Evolutionary conservation across 106 monocot genomes (phyloP).

Genomic region (Hemerocallis citrina): DNA sequence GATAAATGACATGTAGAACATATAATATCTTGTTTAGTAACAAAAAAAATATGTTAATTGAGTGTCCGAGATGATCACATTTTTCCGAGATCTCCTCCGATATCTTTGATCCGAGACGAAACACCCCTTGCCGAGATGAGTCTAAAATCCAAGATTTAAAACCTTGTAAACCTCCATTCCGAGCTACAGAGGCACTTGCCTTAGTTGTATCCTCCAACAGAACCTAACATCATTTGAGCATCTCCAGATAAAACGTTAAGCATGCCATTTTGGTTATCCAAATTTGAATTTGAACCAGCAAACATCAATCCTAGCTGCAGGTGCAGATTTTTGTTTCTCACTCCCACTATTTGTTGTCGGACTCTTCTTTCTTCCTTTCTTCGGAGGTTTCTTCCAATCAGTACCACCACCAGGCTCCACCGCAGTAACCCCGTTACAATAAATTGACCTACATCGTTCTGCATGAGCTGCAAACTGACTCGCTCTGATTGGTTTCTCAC

Average conservation of each 20-base stretch:
- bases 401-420: conserved; percentile 17
- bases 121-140: no score
- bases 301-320: conserved; percentile 11
- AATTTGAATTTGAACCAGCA: conserved; percentile 24
- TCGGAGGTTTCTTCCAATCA: conserved; percentile 32
- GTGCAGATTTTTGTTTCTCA: conserved; percentile 27
- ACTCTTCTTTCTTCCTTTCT: conserved; percentile 32
- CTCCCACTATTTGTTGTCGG: conserved; percentile 11
- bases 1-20: no score
- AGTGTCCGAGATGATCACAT: no score
- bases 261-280: conserved; percentile 18
- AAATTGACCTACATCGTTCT: conserved; percentile 30
- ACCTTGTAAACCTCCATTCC: no score
- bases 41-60: no score
- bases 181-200: no score
- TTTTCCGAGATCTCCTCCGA: no score
- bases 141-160: no score
- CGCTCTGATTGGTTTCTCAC: neutral
- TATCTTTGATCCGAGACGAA: no score
- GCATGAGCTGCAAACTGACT: conserved; percentile 8
- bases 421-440: conserved; percentile 7
- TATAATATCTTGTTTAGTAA: no score
- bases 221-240: conserved; percentile 1
- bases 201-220: no score
- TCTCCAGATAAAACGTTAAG: conserved; percentile 16